phyloP scores from a whole-genome alignment of 495 filamentous ascomycete species.

The Aspergillus incahuasiensis region DNA sequence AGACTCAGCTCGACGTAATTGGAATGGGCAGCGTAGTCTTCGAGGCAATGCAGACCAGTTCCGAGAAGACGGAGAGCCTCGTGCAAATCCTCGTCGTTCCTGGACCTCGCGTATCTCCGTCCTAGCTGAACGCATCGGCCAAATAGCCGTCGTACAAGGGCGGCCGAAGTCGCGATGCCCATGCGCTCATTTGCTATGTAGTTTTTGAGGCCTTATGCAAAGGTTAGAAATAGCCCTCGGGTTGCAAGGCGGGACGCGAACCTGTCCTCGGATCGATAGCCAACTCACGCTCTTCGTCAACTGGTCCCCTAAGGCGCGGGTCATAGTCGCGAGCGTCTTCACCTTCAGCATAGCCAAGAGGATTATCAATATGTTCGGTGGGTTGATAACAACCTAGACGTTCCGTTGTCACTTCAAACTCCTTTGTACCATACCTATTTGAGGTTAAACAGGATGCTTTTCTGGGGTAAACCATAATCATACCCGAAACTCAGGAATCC shows the following conservation, averaged over 20 bases:
- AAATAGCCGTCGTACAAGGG: slow-evolving; percentile 68
- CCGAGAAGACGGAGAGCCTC: slow-evolving; percentile 82
- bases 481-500: slow-evolving; percentile 55
- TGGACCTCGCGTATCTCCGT: slow-evolving; percentile 57
- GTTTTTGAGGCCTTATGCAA: slow-evolving; percentile 79
- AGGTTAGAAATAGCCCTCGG: too few species aligned
- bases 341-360: slow-evolving; percentile 74
- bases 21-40: slow-evolving; percentile 88
- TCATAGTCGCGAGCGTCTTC: slow-evolving; percentile 80
- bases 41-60: slow-evolving; percentile 84
- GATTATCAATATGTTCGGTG: slow-evolving; percentile 87
- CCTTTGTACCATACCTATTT: slow-evolving; percentile 70
- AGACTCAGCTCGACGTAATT: slow-evolving; percentile 85
- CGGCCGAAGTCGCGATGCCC: slow-evolving; percentile 71
- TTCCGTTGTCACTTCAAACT: slow-evolving; percentile 88
- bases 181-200: slow-evolving; percentile 81
- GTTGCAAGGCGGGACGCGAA: too few species aligned
- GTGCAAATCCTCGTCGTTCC: slow-evolving; percentile 68
- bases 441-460: too few species aligned
- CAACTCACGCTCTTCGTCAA: slow-evolving; percentile 75
- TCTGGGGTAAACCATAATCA: too few species aligned
- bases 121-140: slow-evolving; percentile 66
- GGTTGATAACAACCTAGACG: slow-evolving; percentile 84
- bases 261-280: slow-evolving; percentile 66
- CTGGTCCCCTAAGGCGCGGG: slow-evolving; percentile 67